Base-by-base conservation (phyloP, 805 yeast species). In the Ogataea nakhonphanomensis region DNA sequence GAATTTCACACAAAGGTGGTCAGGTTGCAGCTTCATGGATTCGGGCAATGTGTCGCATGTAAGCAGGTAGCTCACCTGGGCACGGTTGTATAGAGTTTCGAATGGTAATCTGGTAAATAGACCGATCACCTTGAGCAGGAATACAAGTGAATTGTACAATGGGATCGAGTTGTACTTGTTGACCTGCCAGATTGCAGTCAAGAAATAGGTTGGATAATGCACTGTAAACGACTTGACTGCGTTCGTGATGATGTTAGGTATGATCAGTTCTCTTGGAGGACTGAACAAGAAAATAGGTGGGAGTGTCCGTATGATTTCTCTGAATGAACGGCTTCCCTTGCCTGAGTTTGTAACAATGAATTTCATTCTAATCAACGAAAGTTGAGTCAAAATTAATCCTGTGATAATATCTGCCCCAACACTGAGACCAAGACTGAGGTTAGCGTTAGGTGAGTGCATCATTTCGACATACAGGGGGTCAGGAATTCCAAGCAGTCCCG, bases 381-480 rank as follows among this genome's bases (percentile, higher is more conserved):
- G 62, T 1, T 97, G 97, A 38, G 90, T 75, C 33, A 93, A 67
- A 2, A 85, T 51, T 7, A 88, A 59, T 2, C 87, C 84, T 0
- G 96, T 79, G 28, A 83, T 54, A 1, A 86, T 78, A 33, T 86
- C 76, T 0, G 95, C 90, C 21, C 78, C 63, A 1, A 88, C 72
- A 4, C 88, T 79, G 7, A 88, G 69, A 25, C 78, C 61, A 7
- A 89, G 66, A n/a, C 91, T 78, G 37, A 74, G 67, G 34, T 76
- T 63, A 1, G 95, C 88, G 45, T 83, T 88, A 3, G 89, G 78
- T 8, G 93, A 82, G 54, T 85, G 93, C 14, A 86, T 72, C 36
- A 84, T 72, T 48, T 87, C 95, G 50, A 88, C 80, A 58, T 88
- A 83, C 46, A 80, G 78, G 3, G 96, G 96, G 58, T 90, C 97